Conservation (phyloP, 129 eudicot genomes). For the Pittosporum tobira region DNA sequence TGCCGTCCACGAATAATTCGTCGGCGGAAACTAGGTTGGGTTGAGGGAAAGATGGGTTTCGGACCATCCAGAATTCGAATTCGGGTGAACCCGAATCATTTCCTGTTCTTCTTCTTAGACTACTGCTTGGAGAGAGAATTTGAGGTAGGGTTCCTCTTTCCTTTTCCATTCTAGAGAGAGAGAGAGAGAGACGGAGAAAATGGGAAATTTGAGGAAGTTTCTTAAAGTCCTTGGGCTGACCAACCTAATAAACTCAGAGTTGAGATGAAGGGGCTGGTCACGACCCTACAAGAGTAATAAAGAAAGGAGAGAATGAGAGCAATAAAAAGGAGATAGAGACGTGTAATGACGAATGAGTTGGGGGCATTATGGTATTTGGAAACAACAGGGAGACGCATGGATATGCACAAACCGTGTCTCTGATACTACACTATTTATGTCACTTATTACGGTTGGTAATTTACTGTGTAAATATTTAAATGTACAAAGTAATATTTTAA, state of each 20-base stretch:
- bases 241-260: no score
- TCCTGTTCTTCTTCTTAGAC: conserved; percentile 23
- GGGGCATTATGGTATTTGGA: no score
- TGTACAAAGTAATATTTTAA: no score
- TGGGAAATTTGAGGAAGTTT: not conserved
- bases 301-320: not conserved
- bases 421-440: no score
- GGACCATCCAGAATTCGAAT: conserved; percentile 55
- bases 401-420: no score
- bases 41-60: conserved; percentile 45
- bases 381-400: no score
- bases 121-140: conserved; percentile 22
- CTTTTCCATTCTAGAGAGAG: conserved; percentile 19
- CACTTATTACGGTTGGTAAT: no score
- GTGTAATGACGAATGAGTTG: no score
- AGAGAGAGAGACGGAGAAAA: conserved; percentile 7
- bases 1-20: conserved; percentile 65
- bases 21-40: conserved; percentile 73
- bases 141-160: conserved; percentile 13
- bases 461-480: no score
- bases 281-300: not conserved
- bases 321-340: not conserved
- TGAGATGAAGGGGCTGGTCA: not conserved
- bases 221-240: not conserved
- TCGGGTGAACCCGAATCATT: conserved; percentile 50